phyloP scores from a whole-genome alignment of 176 grass and related monocot genomes.

The Rhynchospora pubera region DNA sequence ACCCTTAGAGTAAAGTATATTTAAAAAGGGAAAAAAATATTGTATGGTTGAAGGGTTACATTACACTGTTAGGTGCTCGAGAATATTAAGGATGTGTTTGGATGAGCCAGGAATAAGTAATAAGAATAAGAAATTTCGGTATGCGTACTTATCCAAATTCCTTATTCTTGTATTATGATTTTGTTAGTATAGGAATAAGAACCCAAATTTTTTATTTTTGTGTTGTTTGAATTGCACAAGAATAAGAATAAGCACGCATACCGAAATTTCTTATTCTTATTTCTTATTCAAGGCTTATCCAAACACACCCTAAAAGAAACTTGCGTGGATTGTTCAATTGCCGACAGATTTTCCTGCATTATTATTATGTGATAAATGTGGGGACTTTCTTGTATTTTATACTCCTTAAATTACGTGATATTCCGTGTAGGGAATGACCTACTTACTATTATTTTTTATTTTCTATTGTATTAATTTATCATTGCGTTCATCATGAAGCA shows the following conservation, averaged over 20 bases:
- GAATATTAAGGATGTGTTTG: too few species aligned
- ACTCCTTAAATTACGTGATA: neutral
- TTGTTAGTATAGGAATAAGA: too few species aligned
- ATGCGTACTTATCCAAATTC: too few species aligned
- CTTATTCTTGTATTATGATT: too few species aligned
- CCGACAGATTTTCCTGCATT: neutral
- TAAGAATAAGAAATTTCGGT: too few species aligned
- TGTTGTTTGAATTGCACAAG: too few species aligned
- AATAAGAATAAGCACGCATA: too few species aligned
- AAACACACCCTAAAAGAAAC: too few species aligned
- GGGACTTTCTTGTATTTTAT: neutral
- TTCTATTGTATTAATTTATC: neutral
- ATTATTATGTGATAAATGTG: constrained; percentile 5
- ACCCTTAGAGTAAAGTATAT: neutral
- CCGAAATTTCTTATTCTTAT: too few species aligned
- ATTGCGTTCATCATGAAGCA: neutral
- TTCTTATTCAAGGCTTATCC: too few species aligned
- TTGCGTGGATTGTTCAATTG: neutral
- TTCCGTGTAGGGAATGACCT: neutral
- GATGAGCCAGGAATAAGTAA: too few species aligned
- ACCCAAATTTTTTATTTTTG: too few species aligned
- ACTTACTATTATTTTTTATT: neutral
- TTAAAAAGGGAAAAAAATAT: neutral
- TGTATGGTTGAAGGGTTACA: neutral
- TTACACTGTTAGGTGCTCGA: neutral